A percentile compares a stretch with the other conserved stretches of the same genome.
phyloP scores from a whole-genome alignment of 2,329 filamentous ascomycete species.

The Phoma herbarum region DNA sequence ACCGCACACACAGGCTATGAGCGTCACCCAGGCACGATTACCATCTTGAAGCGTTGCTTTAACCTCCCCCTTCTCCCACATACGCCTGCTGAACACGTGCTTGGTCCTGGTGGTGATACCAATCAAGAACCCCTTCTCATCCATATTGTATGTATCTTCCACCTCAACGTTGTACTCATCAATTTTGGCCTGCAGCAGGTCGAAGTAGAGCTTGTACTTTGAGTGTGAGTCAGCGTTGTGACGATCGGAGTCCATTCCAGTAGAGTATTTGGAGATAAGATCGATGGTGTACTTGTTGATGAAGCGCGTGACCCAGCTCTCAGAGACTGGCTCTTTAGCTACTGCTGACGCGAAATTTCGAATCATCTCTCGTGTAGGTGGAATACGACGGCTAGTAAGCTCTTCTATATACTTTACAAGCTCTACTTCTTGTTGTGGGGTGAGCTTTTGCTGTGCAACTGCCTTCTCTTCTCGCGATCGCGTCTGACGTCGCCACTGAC shows the following conservation, averaged over 20 bases:
- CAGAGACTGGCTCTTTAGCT: background rate
- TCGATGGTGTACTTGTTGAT: background rate
- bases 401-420: slow-evolving; percentile 10
- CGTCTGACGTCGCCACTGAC: background rate
- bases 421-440: too few relatives aligned
- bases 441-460: too few relatives aligned
- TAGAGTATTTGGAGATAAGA: background rate
- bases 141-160: background rate
- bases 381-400: background rate
- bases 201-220: slow-evolving; percentile 4
- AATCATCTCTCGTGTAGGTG: slow-evolving; percentile 9
- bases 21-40: too few relatives aligned
- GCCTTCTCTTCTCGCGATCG: background rate
- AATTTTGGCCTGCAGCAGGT: background rate
- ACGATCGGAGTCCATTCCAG: background rate
- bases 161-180: background rate
- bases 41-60: too few relatives aligned
- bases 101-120: too few relatives aligned
- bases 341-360: background rate
- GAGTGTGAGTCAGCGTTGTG: slow-evolving; percentile 1
- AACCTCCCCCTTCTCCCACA: too few relatives aligned
- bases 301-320: too few relatives aligned
- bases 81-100: too few relatives aligned
- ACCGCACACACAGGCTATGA: too few relatives aligned
- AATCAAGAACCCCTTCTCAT: too few relatives aligned